These are phyloP conservation scores for Juglanconis oblonga DNA, from an alignment of 2,329 filamentous ascomycete genomes.

Conservation along the genomic window DNA sequence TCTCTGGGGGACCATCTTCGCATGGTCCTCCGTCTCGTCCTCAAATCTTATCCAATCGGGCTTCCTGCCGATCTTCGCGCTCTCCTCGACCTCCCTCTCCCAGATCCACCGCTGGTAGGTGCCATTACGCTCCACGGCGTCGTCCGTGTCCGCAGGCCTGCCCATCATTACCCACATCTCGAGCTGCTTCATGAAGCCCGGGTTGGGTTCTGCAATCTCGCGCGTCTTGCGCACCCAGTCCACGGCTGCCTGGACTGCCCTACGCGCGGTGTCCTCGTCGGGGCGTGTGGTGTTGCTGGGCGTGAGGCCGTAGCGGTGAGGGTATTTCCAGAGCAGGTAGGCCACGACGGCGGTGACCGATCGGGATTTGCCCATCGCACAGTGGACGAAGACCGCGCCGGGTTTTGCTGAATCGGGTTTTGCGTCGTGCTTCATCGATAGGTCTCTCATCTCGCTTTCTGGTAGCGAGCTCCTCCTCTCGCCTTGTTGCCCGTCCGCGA, in stretches of 20 bases:
- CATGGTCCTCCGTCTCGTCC: constrained; percentile 54
- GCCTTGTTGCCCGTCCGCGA: background rate
- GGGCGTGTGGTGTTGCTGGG: constrained; percentile 42
- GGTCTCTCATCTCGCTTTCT: background rate
- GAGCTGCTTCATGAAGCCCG: constrained; percentile 87
- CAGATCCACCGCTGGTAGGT: constrained; percentile 74
- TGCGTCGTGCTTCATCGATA: constrained; percentile 5
- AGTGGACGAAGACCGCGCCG: constrained; percentile 58
- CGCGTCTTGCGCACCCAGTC: constrained; percentile 66
- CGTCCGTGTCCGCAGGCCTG: constrained; percentile 60
- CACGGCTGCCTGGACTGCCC: constrained; percentile 61
- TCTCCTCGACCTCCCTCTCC: constrained; percentile 51
- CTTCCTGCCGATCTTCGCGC: constrained; percentile 70
- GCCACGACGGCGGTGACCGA: constrained; percentile 82
- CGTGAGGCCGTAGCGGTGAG: constrained; percentile 46
- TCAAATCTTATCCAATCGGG: constrained; percentile 83
- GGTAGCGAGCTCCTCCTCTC: background rate
- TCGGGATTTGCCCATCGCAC: constrained; percentile 94
- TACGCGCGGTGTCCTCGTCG: constrained; percentile 35
- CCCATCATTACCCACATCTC: constrained; percentile 85
- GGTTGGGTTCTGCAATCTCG: constrained; percentile 81
- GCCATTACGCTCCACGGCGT: constrained; percentile 60
- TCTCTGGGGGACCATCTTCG: constrained; percentile 14
- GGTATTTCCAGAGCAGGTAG: constrained; percentile 73
- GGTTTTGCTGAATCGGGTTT: constrained; percentile 18